phyloP scores from a whole-genome alignment of 306 rosid species.

The Gynostemma pentaphyllum region DNA sequence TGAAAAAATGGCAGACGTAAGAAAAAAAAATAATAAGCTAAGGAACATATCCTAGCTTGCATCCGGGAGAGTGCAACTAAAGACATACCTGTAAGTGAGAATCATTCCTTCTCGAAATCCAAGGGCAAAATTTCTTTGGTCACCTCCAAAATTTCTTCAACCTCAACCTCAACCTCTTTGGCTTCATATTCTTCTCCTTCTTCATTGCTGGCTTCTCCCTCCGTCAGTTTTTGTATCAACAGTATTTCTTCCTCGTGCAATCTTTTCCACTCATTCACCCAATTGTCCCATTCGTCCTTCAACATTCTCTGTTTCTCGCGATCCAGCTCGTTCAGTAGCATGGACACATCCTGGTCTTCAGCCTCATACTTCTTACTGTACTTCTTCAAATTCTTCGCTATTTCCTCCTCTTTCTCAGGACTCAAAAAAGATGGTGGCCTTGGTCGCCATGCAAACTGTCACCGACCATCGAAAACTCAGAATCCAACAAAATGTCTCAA shows the following conservation, averaged over 20 bases:
- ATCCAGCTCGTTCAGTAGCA: conserved; percentile 76
- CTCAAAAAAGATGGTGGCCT: conserved; percentile 74
- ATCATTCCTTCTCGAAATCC: conserved; percentile 19
- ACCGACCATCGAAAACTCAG: not conserved
- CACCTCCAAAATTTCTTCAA: conserved; percentile 51
- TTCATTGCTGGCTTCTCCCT: conserved; percentile 86
- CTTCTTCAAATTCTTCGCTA: conserved; percentile 76
- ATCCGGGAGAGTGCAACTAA: too few species aligned
- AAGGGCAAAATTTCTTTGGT: conserved; percentile 47
- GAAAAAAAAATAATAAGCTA: too few species aligned
- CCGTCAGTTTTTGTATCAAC: conserved; percentile 45
- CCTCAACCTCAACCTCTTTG: conserved; percentile 73
- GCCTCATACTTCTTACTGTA: conserved; percentile 90
- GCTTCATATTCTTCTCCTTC: conserved; percentile 95
- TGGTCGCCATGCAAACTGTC: conserved; percentile 84
- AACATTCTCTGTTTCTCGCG: conserved; percentile 59
- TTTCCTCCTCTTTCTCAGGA: conserved; percentile 86
- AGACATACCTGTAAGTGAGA: too few species aligned
- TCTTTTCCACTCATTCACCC: conserved; percentile 71
- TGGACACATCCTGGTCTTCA: conserved; percentile 76
- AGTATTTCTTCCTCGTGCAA: conserved; percentile 38
- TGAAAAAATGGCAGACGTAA: too few species aligned
- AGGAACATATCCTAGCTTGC: too few species aligned
- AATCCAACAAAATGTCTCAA: not conserved
- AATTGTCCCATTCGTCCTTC: conserved; percentile 83